Percentiles rank a stretch among this genome's conserved stretches.
Conservation (phyloP, 2,329 filamentous ascomycete species). For the Sporothrix pseudoabietina region DNA sequence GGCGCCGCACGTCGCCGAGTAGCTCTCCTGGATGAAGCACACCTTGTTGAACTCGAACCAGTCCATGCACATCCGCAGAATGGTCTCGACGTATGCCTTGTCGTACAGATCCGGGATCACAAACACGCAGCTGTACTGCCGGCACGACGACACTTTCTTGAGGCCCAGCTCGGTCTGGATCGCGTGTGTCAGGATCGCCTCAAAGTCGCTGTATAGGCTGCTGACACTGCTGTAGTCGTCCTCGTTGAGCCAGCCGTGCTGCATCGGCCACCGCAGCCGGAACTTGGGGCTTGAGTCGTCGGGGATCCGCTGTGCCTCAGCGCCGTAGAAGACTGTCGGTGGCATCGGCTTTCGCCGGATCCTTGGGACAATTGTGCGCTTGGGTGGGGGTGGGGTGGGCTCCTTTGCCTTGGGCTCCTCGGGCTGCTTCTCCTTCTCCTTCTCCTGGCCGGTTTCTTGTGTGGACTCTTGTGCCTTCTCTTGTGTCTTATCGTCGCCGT, state of each 20-base stretch:
- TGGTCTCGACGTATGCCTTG: constrained; percentile 82
- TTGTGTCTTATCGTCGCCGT: neutral
- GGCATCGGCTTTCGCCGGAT: constrained; percentile 39
- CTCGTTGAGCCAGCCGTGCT: constrained; percentile 85
- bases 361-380: neutral
- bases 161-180: constrained; percentile 83
- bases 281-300: constrained; percentile 88
- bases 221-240: constrained; percentile 80
- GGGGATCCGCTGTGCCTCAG: constrained; percentile 80
- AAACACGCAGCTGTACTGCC: constrained; percentile 93
- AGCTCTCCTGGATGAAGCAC: constrained; percentile 93
- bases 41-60: constrained; percentile 89
- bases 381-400: neutral
- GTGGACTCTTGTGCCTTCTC: neutral
- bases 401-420: neutral
- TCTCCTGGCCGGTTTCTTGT: neutral
- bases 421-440: neutral
- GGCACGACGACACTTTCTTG: constrained; percentile 76
- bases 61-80: constrained; percentile 81
- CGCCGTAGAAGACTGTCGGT: constrained; percentile 73
- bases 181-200: constrained; percentile 81
- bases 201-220: constrained; percentile 82
- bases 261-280: constrained; percentile 90
- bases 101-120: constrained; percentile 97
- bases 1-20: constrained; percentile 91